Evolutionary conservation across 2,329 filamentous ascomycete species (phyloP).

Genomic region (Fonsecaea erecta): DNA sequence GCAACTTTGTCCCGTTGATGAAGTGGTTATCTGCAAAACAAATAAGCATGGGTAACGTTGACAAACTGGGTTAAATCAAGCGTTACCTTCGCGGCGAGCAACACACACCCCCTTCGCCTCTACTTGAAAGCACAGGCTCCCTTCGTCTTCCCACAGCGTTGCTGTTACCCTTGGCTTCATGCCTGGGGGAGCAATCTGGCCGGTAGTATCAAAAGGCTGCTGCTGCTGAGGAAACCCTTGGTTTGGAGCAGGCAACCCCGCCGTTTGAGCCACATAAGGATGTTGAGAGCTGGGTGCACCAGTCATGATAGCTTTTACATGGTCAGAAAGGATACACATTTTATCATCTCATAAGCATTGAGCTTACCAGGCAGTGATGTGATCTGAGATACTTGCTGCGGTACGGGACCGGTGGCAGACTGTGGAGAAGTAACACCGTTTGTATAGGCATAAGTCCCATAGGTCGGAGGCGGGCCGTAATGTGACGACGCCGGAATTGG

Average conservation of each 20-base stretch:
- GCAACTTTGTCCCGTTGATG: constrained; percentile 96
- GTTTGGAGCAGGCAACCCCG: constrained; percentile 39
- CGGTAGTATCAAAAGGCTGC: constrained; percentile 79
- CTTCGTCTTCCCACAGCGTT: constrained; percentile 97
- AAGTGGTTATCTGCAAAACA: constrained; percentile 83
- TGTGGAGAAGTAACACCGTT: constrained; percentile 83
- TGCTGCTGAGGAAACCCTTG: constrained; percentile 53
- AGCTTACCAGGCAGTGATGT: constrained; percentile 64
- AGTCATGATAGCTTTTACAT: constrained; percentile 47
- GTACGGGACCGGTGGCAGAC: constrained; percentile 70
- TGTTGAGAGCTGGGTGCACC: constrained; percentile 28
- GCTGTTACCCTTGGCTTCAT: constrained; percentile 97
- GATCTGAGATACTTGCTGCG: constrained; percentile 68
- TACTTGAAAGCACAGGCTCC: constrained; percentile 95
- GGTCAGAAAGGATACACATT: constrained; percentile 20
- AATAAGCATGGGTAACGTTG: constrained; percentile 16
- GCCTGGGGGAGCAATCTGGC: constrained; percentile 86
- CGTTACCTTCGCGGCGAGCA: constrained; percentile 83
- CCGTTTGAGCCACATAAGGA: constrained; percentile 32
- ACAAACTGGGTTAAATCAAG: not conserved
- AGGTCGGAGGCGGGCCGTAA: constrained; percentile 65
- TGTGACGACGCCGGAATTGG: constrained; percentile 71
- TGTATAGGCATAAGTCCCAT: constrained; percentile 74
- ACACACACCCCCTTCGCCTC: constrained; percentile 96
- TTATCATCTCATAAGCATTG: not conserved